phyloP scores from a whole-genome alignment of 257 asterid genomes.

The Solanum acaule region DNA sequence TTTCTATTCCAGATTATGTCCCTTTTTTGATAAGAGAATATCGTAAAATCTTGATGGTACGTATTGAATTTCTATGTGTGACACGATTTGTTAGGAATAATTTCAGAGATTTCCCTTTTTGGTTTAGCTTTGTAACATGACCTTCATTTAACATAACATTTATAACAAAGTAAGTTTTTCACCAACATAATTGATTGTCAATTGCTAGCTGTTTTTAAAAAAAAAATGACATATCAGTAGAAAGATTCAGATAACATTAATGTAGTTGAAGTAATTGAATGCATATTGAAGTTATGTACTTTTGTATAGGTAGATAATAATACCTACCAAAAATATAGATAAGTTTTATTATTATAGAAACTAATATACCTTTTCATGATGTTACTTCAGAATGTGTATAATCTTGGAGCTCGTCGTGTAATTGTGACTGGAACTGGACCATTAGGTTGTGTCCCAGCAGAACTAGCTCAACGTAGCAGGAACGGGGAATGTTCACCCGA shows the following conservation, averaged over 20 bases:
- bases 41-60: constrained; percentile 46
- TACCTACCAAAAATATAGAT: neutral
- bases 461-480: constrained; percentile 43
- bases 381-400: constrained; percentile 31
- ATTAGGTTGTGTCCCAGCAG: constrained; percentile 76
- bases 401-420: constrained; percentile 47
- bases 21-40: constrained; percentile 62
- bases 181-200: neutral
- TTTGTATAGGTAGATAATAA: neutral
- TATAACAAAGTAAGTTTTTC: neutral
- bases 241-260: neutral
- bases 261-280: neutral
- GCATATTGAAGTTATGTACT: neutral
- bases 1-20: constrained; percentile 40
- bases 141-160: neutral
- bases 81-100: neutral
- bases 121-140: neutral
- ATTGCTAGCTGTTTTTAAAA: neutral
- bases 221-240: neutral
- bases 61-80: neutral
- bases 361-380: neutral
- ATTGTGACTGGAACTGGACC: constrained; percentile 81
- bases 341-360: neutral
- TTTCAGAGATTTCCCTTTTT: neutral
- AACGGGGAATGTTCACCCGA: constrained; percentile 56